These are phyloP conservation scores for Alternaria sp. DNA, from an alignment of 2,329 filamentous ascomycete genomes.

Conservation along the genomic window DNA sequence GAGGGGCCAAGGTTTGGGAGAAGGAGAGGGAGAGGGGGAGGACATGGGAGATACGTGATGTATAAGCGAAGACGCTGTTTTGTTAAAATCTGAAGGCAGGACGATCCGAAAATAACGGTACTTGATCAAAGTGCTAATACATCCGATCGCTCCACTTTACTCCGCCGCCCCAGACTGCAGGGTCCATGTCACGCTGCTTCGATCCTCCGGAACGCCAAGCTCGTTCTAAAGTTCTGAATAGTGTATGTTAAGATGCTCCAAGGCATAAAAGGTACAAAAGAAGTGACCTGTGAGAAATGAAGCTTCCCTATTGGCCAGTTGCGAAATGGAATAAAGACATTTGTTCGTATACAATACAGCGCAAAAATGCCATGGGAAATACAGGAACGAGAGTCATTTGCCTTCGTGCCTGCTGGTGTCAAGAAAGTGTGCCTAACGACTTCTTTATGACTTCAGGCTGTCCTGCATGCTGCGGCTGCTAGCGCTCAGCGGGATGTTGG, in stretches of 20 bases:
- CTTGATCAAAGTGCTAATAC: conserved; percentile 12
- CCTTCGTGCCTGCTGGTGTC: conserved; percentile 21
- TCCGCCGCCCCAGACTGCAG: conserved; percentile 11
- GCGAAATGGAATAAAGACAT: conserved; percentile 11
- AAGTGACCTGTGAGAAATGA: conserved; percentile 25
- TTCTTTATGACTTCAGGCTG: conserved; percentile 66
- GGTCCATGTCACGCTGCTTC: conserved; percentile 3
- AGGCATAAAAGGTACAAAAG: conserved; percentile 32
- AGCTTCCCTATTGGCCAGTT: conserved; percentile 16
- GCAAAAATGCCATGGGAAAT: conserved; percentile 14
- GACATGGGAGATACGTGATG: conserved; percentile 15
- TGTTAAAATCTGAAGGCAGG: neutral
- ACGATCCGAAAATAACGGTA: neutral
- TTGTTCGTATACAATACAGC: conserved; percentile 32
- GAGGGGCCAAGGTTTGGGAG: conserved; percentile 15
- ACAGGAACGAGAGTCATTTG: conserved; percentile 20
- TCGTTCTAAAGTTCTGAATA: conserved; percentile 33
- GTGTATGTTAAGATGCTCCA: conserved; percentile 21
- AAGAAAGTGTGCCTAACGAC: neutral
- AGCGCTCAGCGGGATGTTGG: conserved; percentile 78
- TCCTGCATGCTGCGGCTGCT: conserved; percentile 92
- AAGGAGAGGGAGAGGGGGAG: conserved; percentile 16
- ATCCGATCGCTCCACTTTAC: conserved; percentile 8
- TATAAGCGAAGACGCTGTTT: too few relatives aligned
- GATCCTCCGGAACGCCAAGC: conserved; percentile 28